Percentiles rank a stretch among this genome's conserved stretches.
phyloP scores from a whole-genome alignment of 2,329 filamentous ascomycete genomes.

The Colletotrichum sp. region DNA sequence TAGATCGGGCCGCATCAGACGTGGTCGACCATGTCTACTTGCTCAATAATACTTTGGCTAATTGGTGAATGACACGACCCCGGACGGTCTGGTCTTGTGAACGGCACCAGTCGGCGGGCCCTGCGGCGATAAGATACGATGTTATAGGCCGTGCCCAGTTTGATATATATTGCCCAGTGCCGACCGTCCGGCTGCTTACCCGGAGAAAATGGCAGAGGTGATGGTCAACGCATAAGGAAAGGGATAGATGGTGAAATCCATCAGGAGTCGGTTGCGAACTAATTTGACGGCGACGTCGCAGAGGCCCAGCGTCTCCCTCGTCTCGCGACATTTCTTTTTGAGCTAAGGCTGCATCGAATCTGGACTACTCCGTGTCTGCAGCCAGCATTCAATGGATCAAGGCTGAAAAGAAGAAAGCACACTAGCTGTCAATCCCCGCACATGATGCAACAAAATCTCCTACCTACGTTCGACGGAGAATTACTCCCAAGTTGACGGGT shows the following conservation, averaged over 20 bases:
- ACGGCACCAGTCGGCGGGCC: not conserved
- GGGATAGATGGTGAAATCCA: not conserved
- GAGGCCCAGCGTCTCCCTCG: not conserved
- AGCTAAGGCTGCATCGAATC: not conserved
- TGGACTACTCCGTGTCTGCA: not conserved
- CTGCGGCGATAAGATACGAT: not conserved
- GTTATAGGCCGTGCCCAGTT: slow-evolving; percentile 12
- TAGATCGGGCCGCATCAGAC: not conserved
- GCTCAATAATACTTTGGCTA: not conserved
- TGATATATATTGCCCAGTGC: slow-evolving; percentile 12
- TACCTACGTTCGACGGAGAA: not conserved
- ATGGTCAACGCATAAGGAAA: not conserved
- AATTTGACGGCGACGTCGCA: not conserved
- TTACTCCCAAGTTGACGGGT: not conserved
- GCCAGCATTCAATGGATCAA: not conserved
- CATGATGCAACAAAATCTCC: not conserved
- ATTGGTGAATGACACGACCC: not conserved
- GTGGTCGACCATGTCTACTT: not conserved
- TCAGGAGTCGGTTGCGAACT: not conserved
- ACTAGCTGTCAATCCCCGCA: not conserved
- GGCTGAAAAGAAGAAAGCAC: not conserved
- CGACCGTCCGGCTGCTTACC: not conserved
- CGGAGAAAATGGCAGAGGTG: not conserved
- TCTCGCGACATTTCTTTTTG: not conserved
- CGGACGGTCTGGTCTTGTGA: not conserved